Base-by-base conservation (phyloP, 495 filamentous ascomycete species). In the Trichoderma reesei region DNA sequence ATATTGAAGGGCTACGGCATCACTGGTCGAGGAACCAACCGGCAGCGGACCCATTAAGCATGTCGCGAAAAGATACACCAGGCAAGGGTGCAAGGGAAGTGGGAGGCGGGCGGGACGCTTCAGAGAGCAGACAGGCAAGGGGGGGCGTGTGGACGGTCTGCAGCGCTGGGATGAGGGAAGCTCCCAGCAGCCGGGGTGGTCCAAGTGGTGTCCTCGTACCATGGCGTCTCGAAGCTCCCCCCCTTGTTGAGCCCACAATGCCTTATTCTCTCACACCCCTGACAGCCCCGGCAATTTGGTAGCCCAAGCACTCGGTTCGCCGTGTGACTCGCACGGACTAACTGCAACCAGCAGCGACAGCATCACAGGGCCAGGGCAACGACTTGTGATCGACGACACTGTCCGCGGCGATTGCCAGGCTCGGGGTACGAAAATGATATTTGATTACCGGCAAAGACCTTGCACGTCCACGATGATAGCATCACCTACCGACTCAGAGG, bases 291-390 rank as follows among this genome's bases (percentile, higher is more conserved):
- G 51, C 51, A 56, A 56, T 56, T 31, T 26, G 51, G 51, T 56
- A 56, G 51, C 51, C 51, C 51, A 56, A 56, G 51, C 5, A 56
- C 51, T 56, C 31, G 51, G 51, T 56, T 56, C 51, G 51, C 51
- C 51, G 51, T 33, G 42, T 46, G 42, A 46, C 42, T n/a, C 42
- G 51, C 48, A 16, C 51, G 31, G 20, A 48, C 44, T 48, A 48
- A 48, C 44, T 18, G 16, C 44, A 39, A 39, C 5, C 37, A 39
- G 37, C 4, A 39, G 37, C 37, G 37, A 39, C 44, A 48, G 44
- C 16, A 48, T 48, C 44, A 48, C n/a, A 48, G 44, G 44, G n/a
- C 44, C 44, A 48, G 16, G 44, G 20, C 37, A 10, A 10, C 5
- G n/a, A n/a, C n/a, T n/a, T 48, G 44, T 33, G 51, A 56, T 56